Evolutionary conservation across 305 asterid genomes (phyloP).

Genomic region (Ilex paraguariensis): DNA sequence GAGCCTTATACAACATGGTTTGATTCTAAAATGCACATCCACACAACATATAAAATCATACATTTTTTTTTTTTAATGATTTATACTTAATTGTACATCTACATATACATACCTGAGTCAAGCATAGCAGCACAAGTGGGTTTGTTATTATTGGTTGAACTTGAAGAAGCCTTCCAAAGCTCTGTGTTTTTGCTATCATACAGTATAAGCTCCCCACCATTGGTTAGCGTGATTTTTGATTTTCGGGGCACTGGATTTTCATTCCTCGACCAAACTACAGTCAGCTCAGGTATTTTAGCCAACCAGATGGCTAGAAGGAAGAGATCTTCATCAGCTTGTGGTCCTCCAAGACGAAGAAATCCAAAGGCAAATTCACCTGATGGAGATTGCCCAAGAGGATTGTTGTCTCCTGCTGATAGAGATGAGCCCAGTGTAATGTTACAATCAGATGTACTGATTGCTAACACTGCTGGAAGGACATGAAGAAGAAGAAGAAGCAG

Average conservation of each 20-base stretch:
- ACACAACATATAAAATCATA: no score
- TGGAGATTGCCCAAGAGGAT: constrained; percentile 20
- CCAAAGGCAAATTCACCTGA: constrained; percentile 28
- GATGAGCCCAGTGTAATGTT: not conserved
- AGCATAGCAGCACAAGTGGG: constrained; percentile 30
- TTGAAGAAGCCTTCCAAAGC: constrained; percentile 7
- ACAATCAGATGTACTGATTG: constrained; percentile 11
- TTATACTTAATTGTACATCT: no score
- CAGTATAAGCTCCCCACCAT: constrained; percentile 22
- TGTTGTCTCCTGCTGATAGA: constrained; percentile 10
- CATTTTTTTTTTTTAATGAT: no score
- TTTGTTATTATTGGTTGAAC: not conserved
- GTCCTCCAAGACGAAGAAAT: constrained; percentile 11
- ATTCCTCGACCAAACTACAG: constrained; percentile 33
- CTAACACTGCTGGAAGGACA: constrained; percentile 2
- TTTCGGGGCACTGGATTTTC: constrained; percentile 15
- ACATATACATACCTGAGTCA: constrained; percentile 17
- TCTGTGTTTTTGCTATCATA: constrained; percentile 8
- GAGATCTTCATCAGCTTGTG: constrained; percentile 9
- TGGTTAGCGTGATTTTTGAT: constrained; percentile 26
- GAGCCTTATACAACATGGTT: no score
- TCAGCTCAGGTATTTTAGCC: constrained; percentile 33
- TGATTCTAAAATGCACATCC: no score
- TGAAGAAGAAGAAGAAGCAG: not conserved
- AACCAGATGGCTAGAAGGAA: constrained; percentile 34